Evolutionary conservation across 257 asterid genomes (phyloP).

Genomic region (Solanum etuberosum): DNA sequence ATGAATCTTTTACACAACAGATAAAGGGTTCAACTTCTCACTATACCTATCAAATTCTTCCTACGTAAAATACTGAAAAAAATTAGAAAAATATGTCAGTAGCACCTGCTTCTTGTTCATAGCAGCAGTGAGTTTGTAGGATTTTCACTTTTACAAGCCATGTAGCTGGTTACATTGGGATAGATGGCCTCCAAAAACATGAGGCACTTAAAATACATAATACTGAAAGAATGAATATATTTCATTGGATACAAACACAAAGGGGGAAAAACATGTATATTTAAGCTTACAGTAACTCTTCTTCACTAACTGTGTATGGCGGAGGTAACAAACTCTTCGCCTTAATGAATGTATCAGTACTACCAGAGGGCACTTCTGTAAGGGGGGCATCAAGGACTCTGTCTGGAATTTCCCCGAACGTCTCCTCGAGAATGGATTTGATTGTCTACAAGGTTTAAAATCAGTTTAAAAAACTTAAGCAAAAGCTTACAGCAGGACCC

Average conservation of each 20-base stretch:
- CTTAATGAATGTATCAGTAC: constrained; percentile 37
- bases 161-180: not conserved
- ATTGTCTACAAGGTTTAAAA: constrained; percentile 45
- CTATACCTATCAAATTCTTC: not conserved
- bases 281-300: constrained; percentile 59
- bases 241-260: not conserved
- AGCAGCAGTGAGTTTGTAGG: not conserved
- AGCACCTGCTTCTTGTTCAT: not conserved
- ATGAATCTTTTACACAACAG: not conserved
- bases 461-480: not conserved
- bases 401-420: constrained; percentile 57
- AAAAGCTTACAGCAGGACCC: not conserved
- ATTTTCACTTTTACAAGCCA: not conserved
- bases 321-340: constrained; percentile 62
- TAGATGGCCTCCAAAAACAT: not conserved
- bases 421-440: constrained; percentile 57
- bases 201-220: not conserved
- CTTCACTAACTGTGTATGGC: constrained; percentile 41
- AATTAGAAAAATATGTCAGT: not conserved
- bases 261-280: not conserved
- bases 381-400: constrained; percentile 65
- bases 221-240: not conserved
- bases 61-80: not conserved
- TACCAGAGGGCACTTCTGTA: constrained; percentile 24
- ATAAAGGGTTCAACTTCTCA: not conserved